phyloP scores from a whole-genome alignment of 495 filamentous ascomycete species.

The Choiromyces venosus region DNA sequence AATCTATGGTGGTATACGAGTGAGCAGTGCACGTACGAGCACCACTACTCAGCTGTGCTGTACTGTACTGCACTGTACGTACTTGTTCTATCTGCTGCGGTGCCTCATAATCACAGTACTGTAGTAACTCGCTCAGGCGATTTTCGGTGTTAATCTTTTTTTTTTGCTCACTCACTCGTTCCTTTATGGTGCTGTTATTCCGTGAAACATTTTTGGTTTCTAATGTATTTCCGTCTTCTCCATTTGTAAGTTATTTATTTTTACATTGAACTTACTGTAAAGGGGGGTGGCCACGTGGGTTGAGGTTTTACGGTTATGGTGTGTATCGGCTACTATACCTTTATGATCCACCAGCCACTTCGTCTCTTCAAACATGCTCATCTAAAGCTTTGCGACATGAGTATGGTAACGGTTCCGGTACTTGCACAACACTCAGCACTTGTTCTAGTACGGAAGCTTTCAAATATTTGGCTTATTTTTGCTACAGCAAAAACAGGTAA shows the following conservation, averaged over 20 bases:
- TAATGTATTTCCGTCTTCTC: constrained; percentile 14
- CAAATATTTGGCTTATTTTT: constrained; percentile 10
- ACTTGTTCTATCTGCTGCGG: background rate
- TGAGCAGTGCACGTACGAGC: background rate
- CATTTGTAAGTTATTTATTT: constrained; percentile 6
- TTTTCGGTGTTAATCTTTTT: background rate
- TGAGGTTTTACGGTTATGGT: background rate
- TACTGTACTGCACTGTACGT: too few relatives aligned
- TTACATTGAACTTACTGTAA: background rate
- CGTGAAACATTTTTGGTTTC: background rate
- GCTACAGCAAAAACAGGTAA: background rate
- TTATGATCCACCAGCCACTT: constrained; percentile 19
- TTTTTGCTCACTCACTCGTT: background rate
- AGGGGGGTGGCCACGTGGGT: background rate
- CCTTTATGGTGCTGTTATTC: background rate
- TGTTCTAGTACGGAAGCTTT: constrained; percentile 2
- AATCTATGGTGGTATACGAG: background rate
- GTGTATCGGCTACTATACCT: constrained; percentile 1
- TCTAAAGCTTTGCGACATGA: background rate
- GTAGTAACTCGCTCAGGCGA: constrained; percentile 2
- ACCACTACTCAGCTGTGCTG: background rate
- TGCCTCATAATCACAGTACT: background rate
- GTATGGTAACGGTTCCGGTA: background rate
- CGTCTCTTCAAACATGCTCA: constrained; percentile 25
- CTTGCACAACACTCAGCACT: constrained; percentile 1